phyloP scores from a whole-genome alignment of 2,329 filamentous ascomycete species.

The Metarhizium rileyi region DNA sequence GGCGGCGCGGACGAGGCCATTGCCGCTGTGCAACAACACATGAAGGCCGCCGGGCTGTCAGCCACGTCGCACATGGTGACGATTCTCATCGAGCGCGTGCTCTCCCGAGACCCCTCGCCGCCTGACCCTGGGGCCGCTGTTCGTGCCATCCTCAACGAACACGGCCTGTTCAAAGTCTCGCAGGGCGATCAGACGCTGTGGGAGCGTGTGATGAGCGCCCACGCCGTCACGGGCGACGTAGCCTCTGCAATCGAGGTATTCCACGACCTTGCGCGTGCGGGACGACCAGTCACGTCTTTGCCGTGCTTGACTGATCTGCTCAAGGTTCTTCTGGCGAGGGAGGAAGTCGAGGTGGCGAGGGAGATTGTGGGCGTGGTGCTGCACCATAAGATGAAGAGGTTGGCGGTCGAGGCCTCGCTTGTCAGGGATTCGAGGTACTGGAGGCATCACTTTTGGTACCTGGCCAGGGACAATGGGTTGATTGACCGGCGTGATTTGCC shows the following conservation, averaged over 20 bases:
- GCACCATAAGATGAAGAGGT: conserved; percentile 16
- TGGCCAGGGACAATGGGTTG: conserved; percentile 32
- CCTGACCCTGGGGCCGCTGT: conserved; percentile 37
- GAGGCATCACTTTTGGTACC: conserved; percentile 40
- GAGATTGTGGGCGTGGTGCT: conserved; percentile 23
- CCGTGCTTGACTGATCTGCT: conserved; percentile 35
- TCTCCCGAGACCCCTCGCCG: conserved; percentile 47
- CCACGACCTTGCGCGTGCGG: conserved; percentile 28
- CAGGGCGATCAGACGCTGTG: conserved; percentile 54
- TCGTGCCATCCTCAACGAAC: conserved; percentile 49
- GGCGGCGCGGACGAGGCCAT: conserved; percentile 39
- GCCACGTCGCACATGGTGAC: conserved; percentile 62
- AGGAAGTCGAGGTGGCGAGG: conserved; percentile 18
- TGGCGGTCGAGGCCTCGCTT: conserved; percentile 8
- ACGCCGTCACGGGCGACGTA: conserved; percentile 43
- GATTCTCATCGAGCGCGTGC: conserved; percentile 59
- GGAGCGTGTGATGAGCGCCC: conserved; percentile 61
- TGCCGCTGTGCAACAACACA: conserved; percentile 51
- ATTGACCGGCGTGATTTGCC: conserved; percentile 18
- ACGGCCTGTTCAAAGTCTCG: conserved; percentile 28
- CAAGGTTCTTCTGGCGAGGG: conserved; percentile 17
- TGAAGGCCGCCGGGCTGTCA: conserved; percentile 42
- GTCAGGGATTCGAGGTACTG: conserved; percentile 26
- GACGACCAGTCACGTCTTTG: conserved; percentile 32
- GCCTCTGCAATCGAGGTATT: conserved; percentile 40